Conservation (phyloP, 768 basidiomycete species). For the Suillus weaverae region DNA sequence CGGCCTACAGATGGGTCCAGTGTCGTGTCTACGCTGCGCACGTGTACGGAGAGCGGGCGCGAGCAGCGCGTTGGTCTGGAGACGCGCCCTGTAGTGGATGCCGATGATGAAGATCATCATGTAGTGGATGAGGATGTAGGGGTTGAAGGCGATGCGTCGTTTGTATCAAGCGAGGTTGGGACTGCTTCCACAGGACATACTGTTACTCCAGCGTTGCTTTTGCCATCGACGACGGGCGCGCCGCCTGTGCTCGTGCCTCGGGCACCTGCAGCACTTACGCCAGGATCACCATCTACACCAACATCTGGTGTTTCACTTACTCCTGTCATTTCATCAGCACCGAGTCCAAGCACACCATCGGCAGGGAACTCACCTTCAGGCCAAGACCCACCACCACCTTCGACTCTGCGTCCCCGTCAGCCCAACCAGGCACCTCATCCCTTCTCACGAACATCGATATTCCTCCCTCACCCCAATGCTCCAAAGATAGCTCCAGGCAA, state of each 20-base stretch:
- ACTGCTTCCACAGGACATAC: constrained; percentile 4
- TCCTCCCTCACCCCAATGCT: constrained; percentile 56
- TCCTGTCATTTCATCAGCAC: constrained; percentile 13
- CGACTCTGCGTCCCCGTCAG: constrained; percentile 31
- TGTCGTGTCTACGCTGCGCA: constrained; percentile 18
- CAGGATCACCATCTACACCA: constrained; percentile 13
- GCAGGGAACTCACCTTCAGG: neutral
- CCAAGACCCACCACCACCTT: constrained; percentile 2
- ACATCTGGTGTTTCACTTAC: constrained; percentile 17
- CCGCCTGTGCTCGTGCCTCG: constrained; percentile 9
- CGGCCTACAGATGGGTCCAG: constrained; percentile 18
- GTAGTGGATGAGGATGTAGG: constrained; percentile 1
- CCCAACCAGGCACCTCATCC: constrained; percentile 21
- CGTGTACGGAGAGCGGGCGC: constrained; percentile 17
- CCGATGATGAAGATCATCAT: constrained; percentile 10
- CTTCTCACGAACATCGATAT: constrained; percentile 41
- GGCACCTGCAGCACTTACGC: constrained; percentile 7
- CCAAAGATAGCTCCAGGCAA: constrained; percentile 39
- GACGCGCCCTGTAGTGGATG: constrained; percentile 21
- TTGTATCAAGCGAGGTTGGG: neutral
- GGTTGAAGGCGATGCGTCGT: constrained; percentile 5
- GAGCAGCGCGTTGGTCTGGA: constrained; percentile 2
- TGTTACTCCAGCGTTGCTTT: constrained; percentile 13
- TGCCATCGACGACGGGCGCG: constrained; percentile 14
- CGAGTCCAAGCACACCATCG: neutral